Conservation (phyloP, 2,329 filamentous ascomycete genomes). For the Periconia digitata region DNA sequence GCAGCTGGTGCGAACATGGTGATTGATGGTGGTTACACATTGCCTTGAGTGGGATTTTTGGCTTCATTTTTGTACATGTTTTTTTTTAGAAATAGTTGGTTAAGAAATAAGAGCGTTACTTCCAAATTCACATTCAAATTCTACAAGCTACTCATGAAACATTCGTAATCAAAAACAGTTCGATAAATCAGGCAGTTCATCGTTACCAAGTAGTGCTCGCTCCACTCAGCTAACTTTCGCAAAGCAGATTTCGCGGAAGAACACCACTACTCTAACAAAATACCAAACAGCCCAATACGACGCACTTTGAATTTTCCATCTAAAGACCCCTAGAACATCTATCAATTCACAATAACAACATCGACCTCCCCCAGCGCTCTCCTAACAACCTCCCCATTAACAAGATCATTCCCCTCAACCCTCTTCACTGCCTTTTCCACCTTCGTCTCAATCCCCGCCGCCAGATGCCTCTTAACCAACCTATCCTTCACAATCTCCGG, state of each 20-base stretch:
- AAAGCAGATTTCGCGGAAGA: too few species aligned
- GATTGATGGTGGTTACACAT: conserved; percentile 7
- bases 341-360: conserved; percentile 6
- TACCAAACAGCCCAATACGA: too few species aligned
- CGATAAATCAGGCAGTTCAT: too few species aligned
- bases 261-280: too few species aligned
- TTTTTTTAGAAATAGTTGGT: background rate
- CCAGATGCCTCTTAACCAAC: conserved; percentile 1
- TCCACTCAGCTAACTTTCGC: too few species aligned
- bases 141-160: too few species aligned
- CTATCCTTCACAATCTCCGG: conserved; percentile 1
- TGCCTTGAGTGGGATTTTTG: conserved; percentile 3
- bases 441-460: conserved; percentile 5
- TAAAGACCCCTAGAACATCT: background rate
- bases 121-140: too few species aligned
- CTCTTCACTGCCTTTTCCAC: background rate
- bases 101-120: too few species aligned
- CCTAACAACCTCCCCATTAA: conserved; percentile 4
- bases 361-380: background rate
- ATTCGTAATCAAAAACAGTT: too few species aligned
- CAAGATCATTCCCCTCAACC: conserved; percentile 3
- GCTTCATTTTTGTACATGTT: background rate
- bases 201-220: too few species aligned
- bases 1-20: conserved; percentile 7
- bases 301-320: too few species aligned